Evolutionary conservation across 257 asterid genomes (phyloP), one percentile per base, ranked within the genome.

Genomic region (Phtheirospermum japonicum): DNA sequence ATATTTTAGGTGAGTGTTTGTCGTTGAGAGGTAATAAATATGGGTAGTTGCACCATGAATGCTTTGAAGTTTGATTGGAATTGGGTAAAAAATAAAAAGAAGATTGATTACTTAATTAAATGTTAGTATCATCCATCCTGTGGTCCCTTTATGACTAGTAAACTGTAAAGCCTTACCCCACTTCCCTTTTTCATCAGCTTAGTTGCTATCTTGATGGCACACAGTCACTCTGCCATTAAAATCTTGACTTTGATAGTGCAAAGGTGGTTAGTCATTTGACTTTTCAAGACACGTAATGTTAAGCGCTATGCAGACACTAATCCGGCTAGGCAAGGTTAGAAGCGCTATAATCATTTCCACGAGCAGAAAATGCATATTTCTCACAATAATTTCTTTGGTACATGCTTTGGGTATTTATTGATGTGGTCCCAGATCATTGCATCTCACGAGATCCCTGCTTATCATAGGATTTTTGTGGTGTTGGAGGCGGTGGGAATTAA

Each of bases 1-100:
- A 65, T 63, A 12, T 51, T 37, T 65, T 30, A 16, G 59, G 20
- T 31, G 40, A 9, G 39, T 26, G 31, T 73, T 74, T 71, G 72
- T 57, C 70, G 63, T 53, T 75, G 79, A 77, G 67, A 73, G 68
- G 73, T 65, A 78, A 68, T 84, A 77, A 87, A 81, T 77, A 60
- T 0, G 87, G 49, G 96, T 88, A 26, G 96, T 81, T 88, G 96
- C 55, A 52, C 65, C 88, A 75, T 82, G 66, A 82, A 77, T 82
- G 81, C 68, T 14, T 9, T 8, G 68, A 34, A 68, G 67, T 18
- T 20, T 73, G 51, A 51, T 59, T 39, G 20, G 66, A 65, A 61
- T 66, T 75, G 0, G 54, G 58, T 19, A 36, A 17, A 45, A 48
- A 17, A 11, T 2, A 9, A 36, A 4, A 36, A 1, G 11, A 36